These are phyloP conservation scores for Yamadazyma triangularis DNA, from an alignment of 1,139 yeast genomes.

Conservation along the genomic window DNA sequence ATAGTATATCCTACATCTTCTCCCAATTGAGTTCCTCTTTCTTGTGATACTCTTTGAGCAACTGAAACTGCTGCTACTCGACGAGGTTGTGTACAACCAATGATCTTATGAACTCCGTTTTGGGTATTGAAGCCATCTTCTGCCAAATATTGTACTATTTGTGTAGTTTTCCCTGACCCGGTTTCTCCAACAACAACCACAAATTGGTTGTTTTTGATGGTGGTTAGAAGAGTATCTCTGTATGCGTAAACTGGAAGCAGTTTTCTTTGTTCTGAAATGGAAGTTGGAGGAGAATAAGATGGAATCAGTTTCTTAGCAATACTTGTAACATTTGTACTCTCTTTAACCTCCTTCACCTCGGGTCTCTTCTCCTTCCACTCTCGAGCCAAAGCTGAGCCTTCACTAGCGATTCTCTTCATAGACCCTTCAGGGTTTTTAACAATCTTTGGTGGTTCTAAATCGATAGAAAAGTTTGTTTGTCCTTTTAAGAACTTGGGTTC, in stretches of 20 bases:
- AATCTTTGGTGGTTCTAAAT: constrained; percentile 51
- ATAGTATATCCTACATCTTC: constrained; percentile 82
- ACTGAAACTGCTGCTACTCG: constrained; percentile 95
- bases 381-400: constrained; percentile 67
- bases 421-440: constrained; percentile 77
- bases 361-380: constrained; percentile 59
- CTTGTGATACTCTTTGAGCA: constrained; percentile 84
- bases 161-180: constrained; percentile 44
- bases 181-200: constrained; percentile 47
- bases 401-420: constrained; percentile 66
- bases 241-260: constrained; percentile 70
- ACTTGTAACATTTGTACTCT: constrained; percentile 6
- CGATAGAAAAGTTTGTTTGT: constrained; percentile 25
- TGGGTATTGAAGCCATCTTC: constrained; percentile 31
- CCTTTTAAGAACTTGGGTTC: constrained; percentile 75
- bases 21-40: constrained; percentile 70
- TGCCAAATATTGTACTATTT: constrained; percentile 34
- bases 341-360: constrained; percentile 22
- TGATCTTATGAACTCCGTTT: constrained; percentile 32
- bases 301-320: constrained; percentile 7
- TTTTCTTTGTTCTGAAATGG: constrained; percentile 63
- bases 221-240: constrained; percentile 52
- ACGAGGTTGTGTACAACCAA: constrained; percentile 92
- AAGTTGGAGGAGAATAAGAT: constrained; percentile 49
- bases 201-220: constrained; percentile 46